A percentile compares a stretch with the other conserved stretches of the same genome.
Evolutionary conservation across 805 yeast genomes (phyloP).

Genomic region (Candida xiaguanensis): DNA sequence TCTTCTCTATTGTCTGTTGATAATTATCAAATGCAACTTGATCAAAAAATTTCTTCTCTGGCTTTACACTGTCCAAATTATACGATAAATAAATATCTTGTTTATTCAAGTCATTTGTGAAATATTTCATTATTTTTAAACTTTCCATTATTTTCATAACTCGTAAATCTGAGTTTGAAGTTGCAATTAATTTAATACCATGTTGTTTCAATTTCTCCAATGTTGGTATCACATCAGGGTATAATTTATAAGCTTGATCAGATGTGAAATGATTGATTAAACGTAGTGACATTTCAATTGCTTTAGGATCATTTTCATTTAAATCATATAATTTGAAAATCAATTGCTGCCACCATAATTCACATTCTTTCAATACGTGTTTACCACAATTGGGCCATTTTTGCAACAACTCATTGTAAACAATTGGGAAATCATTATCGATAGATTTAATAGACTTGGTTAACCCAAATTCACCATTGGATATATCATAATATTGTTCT

Average conservation of each 20-base stretch:
- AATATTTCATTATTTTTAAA: constrained; percentile 40
- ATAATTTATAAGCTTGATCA: constrained; percentile 48
- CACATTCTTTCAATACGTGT: constrained; percentile 17
- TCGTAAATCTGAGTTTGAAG: constrained; percentile 63
- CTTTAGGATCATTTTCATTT: constrained; percentile 14
- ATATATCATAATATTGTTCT: constrained; percentile 50
- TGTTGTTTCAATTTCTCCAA: constrained; percentile 27
- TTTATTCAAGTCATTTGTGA: constrained; percentile 10
- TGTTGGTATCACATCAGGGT: constrained; percentile 50
- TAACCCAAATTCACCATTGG: constrained; percentile 40
- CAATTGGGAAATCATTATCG: constrained; percentile 21
- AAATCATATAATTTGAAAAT: constrained; percentile 43
- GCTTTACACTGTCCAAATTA: constrained; percentile 53
- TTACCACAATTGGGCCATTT: constrained; percentile 66
- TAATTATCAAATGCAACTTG: constrained; percentile 8
- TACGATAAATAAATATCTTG: constrained; percentile 50
- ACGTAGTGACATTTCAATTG: constrained; percentile 39
- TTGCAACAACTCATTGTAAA: constrained; percentile 32
- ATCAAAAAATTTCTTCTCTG: constrained; percentile 46
- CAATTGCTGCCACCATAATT: constrained; percentile 59
- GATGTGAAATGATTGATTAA: constrained; percentile 49
- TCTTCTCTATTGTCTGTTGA: not conserved
- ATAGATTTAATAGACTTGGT: constrained; percentile 22
- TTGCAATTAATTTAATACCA: constrained; percentile 39
- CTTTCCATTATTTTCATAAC: constrained; percentile 43